Conservation (phyloP, 257 asterid genomes). For the Misopates orontium region DNA sequence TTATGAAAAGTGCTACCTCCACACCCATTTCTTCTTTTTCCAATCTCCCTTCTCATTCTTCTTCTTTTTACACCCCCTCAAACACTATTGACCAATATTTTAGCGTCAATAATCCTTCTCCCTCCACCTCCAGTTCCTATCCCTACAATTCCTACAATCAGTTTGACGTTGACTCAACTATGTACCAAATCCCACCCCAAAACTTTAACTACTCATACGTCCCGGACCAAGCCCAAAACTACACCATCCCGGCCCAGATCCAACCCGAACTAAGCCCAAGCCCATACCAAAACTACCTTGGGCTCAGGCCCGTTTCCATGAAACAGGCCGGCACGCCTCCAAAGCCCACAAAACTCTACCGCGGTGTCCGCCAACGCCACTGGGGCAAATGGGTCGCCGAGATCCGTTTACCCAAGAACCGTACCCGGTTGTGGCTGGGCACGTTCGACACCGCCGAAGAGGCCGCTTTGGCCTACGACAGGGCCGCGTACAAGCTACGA, state of each 20-base stretch:
- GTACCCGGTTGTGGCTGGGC: slow-evolving; percentile 93
- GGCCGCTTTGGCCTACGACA: slow-evolving; percentile 95
- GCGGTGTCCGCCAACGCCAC: slow-evolving; percentile 98
- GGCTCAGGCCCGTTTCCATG: slow-evolving; percentile 61
- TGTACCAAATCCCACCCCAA: slow-evolving; percentile 24
- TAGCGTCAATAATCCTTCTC: slow-evolving; percentile 10
- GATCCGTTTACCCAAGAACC: slow-evolving; percentile 93
- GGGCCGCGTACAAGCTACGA: slow-evolving; percentile 88
- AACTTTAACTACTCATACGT: too few relatives aligned
- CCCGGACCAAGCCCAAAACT: slow-evolving; percentile 23
- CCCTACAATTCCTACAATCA: slow-evolving; percentile 16
- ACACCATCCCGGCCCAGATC: too few relatives aligned
- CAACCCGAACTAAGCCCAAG: slow-evolving; percentile 41
- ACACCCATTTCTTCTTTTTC: slow-evolving; percentile 40
- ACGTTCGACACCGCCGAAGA: slow-evolving; percentile 96
- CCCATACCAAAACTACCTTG: slow-evolving; percentile 43
- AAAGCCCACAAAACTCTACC: slow-evolving; percentile 81
- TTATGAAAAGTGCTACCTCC: slow-evolving; percentile 78
- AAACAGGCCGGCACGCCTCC: slow-evolving; percentile 63
- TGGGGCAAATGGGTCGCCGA: slow-evolving; percentile 99
- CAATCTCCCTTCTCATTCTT: slow-evolving; percentile 23
- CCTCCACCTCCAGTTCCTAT: slow-evolving; percentile 38
- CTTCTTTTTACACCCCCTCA: slow-evolving; percentile 6
- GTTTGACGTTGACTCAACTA: slow-evolving; percentile 24
- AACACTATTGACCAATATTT: slow-evolving; percentile 11